A percentile compares a stretch with the other conserved stretches of the same genome.
Evolutionary conservation across 2,329 filamentous ascomycete species (phyloP).

Genomic region (Phaeomoniella chlamydospora): DNA sequence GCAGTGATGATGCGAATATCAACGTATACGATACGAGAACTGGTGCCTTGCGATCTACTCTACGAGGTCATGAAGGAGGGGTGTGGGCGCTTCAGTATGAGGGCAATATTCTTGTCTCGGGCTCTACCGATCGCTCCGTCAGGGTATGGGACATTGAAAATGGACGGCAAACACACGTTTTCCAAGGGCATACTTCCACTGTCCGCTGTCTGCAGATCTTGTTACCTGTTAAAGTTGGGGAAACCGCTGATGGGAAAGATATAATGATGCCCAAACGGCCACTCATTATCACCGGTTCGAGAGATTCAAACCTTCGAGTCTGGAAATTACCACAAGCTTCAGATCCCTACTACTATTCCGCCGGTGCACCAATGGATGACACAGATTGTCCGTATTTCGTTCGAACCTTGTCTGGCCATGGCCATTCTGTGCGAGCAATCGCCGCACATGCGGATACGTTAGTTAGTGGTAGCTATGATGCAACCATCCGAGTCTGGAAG

Average conservation of each 20-base stretch:
- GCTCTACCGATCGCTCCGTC: constrained; percentile 92
- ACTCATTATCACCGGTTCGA: constrained; percentile 90
- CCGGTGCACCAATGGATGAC: constrained; percentile 54
- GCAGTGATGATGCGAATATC: constrained; percentile 93
- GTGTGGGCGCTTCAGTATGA: constrained; percentile 97
- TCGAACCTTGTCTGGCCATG: constrained; percentile 70
- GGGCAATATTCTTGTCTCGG: constrained; percentile 86
- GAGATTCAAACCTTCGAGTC: constrained; percentile 83
- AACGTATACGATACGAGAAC: constrained; percentile 97
- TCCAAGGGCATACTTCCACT: constrained; percentile 94
- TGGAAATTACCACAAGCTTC: constrained; percentile 81
- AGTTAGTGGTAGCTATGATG: constrained; percentile 96
- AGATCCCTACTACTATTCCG: constrained; percentile 66
- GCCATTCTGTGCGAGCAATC: constrained; percentile 89
- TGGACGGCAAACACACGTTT: constrained; percentile 84
- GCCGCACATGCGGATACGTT: constrained; percentile 88
- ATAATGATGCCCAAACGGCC: constrained; percentile 90
- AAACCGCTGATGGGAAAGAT: constrained; percentile 52
- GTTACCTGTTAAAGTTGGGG: constrained; percentile 67
- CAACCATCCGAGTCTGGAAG: constrained; percentile 88
- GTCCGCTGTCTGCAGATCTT: constrained; percentile 92
- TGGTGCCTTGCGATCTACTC: constrained; percentile 64
- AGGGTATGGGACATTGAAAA: constrained; percentile 98
- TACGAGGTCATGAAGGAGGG: constrained; percentile 89
- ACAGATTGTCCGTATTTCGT: constrained; percentile 91